Evolutionary conservation across 2,329 filamentous ascomycete genomes (phyloP).

Genomic region (Verruconis gallopava): DNA sequence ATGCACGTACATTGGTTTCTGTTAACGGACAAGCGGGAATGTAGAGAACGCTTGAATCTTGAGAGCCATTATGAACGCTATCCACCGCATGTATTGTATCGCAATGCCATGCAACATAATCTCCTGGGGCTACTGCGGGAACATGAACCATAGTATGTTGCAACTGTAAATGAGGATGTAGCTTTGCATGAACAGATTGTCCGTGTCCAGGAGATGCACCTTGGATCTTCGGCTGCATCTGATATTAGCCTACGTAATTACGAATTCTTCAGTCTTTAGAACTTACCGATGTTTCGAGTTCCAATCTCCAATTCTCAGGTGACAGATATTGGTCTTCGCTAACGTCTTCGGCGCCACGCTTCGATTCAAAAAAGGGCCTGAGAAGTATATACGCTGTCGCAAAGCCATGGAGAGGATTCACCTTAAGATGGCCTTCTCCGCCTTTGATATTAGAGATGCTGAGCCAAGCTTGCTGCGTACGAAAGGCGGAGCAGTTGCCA

Average conservation of each 20-base stretch:
- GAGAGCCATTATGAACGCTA: slow-evolving; percentile 54
- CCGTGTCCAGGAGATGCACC: slow-evolving; percentile 56
- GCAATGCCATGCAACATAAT: slow-evolving; percentile 71
- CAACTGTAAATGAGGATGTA: slow-evolving; percentile 60
- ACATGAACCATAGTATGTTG: slow-evolving; percentile 58
- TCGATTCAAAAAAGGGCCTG: slow-evolving; percentile 64
- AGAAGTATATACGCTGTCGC: slow-evolving; percentile 71
- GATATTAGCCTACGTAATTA: not conserved
- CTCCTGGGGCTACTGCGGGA: slow-evolving; percentile 55
- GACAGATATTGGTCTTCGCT: slow-evolving; percentile 33
- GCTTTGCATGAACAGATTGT: slow-evolving; percentile 50
- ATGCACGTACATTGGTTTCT: slow-evolving; percentile 55
- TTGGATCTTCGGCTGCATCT: slow-evolving; percentile 43
- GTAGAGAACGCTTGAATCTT: slow-evolving; percentile 75
- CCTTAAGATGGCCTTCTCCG: slow-evolving; percentile 64
- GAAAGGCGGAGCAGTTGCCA: slow-evolving; percentile 71
- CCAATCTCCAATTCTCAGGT: slow-evolving; percentile 48
- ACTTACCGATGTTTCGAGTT: slow-evolving; percentile 15
- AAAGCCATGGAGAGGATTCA: slow-evolving; percentile 65
- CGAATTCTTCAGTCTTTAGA: not conserved
- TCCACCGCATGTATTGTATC: slow-evolving; percentile 76
- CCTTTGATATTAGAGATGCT: slow-evolving; percentile 62
- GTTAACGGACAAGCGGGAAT: slow-evolving; percentile 80
- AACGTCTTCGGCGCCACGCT: slow-evolving; percentile 24
- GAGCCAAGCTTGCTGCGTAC: slow-evolving; percentile 86